Evolutionary conservation across 2,329 filamentous ascomycete genomes (phyloP), one percentile per base, ranked within the genome.

Genomic region (Cladosporium cucumerinum): DNA sequence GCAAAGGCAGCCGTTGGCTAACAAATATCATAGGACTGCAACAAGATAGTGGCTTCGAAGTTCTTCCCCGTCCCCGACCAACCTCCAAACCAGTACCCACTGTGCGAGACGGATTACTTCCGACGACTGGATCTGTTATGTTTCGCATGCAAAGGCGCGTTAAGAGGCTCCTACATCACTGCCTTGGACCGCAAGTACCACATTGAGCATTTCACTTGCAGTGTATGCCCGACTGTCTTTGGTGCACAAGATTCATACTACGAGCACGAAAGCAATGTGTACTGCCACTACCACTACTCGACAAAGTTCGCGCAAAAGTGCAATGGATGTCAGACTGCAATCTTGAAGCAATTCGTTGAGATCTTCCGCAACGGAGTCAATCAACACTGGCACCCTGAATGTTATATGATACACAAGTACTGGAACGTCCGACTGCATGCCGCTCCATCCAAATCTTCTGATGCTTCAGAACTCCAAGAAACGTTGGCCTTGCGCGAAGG

Each of bases 381-480:
- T 75, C 95, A 99, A 75, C 95, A 99, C 77, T 99, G 95, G 95
- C 95, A 99, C 76, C 95, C 95, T 1, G 95, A 99, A 79, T 99
- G 95, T 78, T 99, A 99, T 79, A 99, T 99, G 95, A 99, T 99
- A 68, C 95, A 99, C 81, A 99, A 99, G 75, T 99, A 98, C 79
- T 99, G 95, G 95, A 99, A 98, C 75, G 95, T 99, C 66, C 89
- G 95, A 60, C 82, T 99, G 43, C 79, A 81, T 67, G 72, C 74
- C 3, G 69, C 72, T 10, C 60, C 60, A 16, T 77, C 79, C 5
- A 77, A 78, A 16, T 78, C 77, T 11, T 75, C 79, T 48, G 76
- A 78, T 26, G 71, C 76, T 49, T 34, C 51, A 10, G 66, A 72
- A 23, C 69, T 72, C 28, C 66, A 71, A 21, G 69, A 69, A 48